These are phyloP conservation scores for Yarrowia galli DNA, from an alignment of 1,139 yeast species.

Conservation along the genomic window DNA sequence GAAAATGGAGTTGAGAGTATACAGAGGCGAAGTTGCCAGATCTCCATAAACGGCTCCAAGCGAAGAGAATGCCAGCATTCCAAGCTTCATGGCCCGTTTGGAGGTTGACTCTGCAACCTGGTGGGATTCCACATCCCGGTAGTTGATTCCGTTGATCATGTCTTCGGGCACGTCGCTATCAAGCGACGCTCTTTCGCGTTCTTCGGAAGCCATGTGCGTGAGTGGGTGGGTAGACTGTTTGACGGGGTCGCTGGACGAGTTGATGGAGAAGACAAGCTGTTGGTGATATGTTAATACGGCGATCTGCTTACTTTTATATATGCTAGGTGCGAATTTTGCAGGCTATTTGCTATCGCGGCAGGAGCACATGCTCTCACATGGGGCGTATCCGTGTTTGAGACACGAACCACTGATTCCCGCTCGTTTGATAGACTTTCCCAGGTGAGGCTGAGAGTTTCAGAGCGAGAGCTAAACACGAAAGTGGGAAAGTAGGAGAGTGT, in stretches of 20 bases:
- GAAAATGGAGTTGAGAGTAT: constrained; percentile 59
- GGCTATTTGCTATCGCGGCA: background rate
- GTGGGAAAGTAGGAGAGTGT: background rate
- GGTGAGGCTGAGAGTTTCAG: constrained; percentile 25
- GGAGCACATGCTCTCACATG: constrained; percentile 16
- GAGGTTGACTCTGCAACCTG: background rate
- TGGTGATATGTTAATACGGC: background rate
- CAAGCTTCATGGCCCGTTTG: constrained; percentile 25
- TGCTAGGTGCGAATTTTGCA: background rate
- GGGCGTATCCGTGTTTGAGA: constrained; percentile 16
- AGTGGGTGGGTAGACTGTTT: no score
- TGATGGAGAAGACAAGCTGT: background rate
- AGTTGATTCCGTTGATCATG: constrained; percentile 24
- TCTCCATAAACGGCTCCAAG: constrained; percentile 71
- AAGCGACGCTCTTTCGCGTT: constrained; percentile 10
- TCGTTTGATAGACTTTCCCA: background rate
- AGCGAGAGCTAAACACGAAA: background rate
- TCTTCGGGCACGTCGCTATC: constrained; percentile 2
- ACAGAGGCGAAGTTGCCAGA: constrained; percentile 68
- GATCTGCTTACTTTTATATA: background rate
- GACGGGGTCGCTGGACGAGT: no score
- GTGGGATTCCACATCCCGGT: constrained; percentile 22
- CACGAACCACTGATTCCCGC: constrained; percentile 13
- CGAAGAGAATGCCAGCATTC: constrained; percentile 44
- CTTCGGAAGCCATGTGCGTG: constrained; percentile 6